Conservation (phyloP, 768 basidiomycete species). For the Tulasnella sp. region DNA sequence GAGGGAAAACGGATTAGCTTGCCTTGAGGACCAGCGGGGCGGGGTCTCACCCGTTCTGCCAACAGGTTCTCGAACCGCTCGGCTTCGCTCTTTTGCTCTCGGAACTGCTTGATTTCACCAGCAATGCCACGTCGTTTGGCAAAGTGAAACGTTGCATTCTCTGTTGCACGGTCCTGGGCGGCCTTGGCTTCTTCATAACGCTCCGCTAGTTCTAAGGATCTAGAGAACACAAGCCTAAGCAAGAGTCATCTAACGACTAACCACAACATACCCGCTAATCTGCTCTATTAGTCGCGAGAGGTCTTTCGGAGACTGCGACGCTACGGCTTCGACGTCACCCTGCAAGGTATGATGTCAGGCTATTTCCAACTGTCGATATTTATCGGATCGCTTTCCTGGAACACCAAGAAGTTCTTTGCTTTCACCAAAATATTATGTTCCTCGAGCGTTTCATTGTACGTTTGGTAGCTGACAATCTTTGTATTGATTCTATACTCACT, state of each 20-base stretch:
- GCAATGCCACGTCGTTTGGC: conserved; percentile 86
- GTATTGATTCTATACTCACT: conserved; percentile 87
- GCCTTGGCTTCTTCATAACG: conserved; percentile 87
- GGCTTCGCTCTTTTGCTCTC: conserved; percentile 91
- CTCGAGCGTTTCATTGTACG: conserved; percentile 79
- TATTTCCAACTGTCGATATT: not conserved
- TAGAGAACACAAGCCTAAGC: conserved; percentile 12
- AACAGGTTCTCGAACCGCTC: conserved; percentile 71
- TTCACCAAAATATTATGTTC: conserved; percentile 93
- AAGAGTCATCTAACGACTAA: not conserved
- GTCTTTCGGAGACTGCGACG: conserved; percentile 84
- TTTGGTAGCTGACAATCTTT: conserved; percentile 67
- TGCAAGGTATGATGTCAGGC: not conserved
- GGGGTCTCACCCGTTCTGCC: conserved; percentile 45
- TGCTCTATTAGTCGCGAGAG: conserved; percentile 87
- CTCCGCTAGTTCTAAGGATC: conserved; percentile 69
- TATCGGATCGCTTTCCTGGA: conserved; percentile 39
- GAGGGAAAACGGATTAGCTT: not conserved
- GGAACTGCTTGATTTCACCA: conserved; percentile 93
- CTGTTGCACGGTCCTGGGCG: conserved; percentile 79
- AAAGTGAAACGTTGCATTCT: conserved; percentile 89
- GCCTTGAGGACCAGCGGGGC: not conserved
- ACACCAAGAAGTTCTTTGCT: conserved; percentile 98
- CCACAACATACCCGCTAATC: conserved; percentile 61
- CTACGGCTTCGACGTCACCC: conserved; percentile 96